phyloP scores from a whole-genome alignment of 805 yeast species.

The Millerozyma acaciae region DNA sequence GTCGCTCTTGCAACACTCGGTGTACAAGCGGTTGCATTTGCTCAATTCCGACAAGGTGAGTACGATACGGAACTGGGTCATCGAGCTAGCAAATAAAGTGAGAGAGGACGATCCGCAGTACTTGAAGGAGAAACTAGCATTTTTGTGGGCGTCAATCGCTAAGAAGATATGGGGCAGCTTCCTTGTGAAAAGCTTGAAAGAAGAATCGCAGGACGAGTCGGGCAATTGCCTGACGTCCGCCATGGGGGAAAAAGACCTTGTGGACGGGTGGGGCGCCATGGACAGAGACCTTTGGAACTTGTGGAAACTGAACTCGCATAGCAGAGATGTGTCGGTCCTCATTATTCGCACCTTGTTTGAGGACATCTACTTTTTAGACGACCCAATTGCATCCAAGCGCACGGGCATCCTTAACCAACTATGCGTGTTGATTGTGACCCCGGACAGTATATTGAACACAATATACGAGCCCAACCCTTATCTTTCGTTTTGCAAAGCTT shows the following conservation, averaged over 20 bases:
- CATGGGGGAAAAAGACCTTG: constrained; percentile 44
- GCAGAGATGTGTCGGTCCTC: constrained; percentile 73
- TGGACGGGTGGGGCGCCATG: constrained; percentile 83
- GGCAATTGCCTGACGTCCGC: constrained; percentile 26
- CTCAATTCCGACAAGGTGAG: constrained; percentile 52
- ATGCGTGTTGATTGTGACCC: constrained; percentile 78
- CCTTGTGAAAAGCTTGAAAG: constrained; percentile 32
- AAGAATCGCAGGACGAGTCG: constrained; percentile 1
- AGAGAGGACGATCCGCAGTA: constrained; percentile 77
- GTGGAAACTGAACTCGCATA: constrained; percentile 62
- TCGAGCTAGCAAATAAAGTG: constrained; percentile 66
- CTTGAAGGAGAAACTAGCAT: constrained; percentile 83
- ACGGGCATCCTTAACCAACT: constrained; percentile 73
- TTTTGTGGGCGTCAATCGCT: constrained; percentile 86
- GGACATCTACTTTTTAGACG: constrained; percentile 88
- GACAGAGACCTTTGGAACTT: constrained; percentile 69
- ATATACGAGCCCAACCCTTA: constrained; percentile 66
- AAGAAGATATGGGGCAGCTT: constrained; percentile 87
- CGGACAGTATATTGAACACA: constrained; percentile 57
- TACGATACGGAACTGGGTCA: constrained; percentile 79
- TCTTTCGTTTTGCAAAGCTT: constrained; percentile 60
- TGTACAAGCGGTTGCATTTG: constrained; percentile 53
- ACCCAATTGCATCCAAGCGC: constrained; percentile 81
- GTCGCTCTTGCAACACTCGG: constrained; percentile 70
- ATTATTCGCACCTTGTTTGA: constrained; percentile 86